Conservation (phyloP, 2,329 filamentous ascomycete species). For the Verticillium albo-atrum region DNA sequence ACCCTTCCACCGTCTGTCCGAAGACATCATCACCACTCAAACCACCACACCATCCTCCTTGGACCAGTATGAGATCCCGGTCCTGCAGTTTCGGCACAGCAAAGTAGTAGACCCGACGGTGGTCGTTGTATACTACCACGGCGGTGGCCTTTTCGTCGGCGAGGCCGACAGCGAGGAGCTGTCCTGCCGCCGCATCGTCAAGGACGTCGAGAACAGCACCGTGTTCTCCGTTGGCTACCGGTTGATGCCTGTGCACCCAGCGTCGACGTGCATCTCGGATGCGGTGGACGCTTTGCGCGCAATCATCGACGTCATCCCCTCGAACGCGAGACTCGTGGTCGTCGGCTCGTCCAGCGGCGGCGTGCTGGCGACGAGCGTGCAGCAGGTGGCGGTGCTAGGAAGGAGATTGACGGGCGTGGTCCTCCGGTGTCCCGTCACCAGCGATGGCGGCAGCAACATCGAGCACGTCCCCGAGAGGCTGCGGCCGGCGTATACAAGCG, state of each 20-base stretch:
- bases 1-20: conserved; percentile 29
- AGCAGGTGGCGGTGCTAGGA: conserved; percentile 22
- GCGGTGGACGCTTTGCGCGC: conserved; percentile 29
- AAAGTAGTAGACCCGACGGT: conserved; percentile 11
- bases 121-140: conserved; percentile 42
- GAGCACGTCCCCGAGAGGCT: conserved; percentile 31
- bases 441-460: conserved; percentile 32
- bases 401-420: conserved; percentile 32
- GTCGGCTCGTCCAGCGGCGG: conserved; percentile 44
- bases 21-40: conserved; percentile 22
- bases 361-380: conserved; percentile 39
- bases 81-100: conserved; percentile 26
- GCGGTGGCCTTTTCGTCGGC: conserved; percentile 41
- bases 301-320: conserved; percentile 12
- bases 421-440: conserved; percentile 44
- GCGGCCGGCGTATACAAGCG: conserved; percentile 32
- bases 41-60: conserved; percentile 25
- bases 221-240: conserved; percentile 44
- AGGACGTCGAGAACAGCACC: conserved; percentile 19
- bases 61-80: conserved; percentile 28
- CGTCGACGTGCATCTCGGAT: conserved; percentile 35
- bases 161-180: conserved; percentile 46
- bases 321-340: conserved; percentile 23
- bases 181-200: conserved; percentile 36
- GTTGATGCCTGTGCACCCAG: conserved; percentile 34